Evolutionary conservation across 2,329 filamentous ascomycete species (phyloP), one percentile per base, ranked within the genome.

Genomic region (Clonostachys rhizophaga): DNA sequence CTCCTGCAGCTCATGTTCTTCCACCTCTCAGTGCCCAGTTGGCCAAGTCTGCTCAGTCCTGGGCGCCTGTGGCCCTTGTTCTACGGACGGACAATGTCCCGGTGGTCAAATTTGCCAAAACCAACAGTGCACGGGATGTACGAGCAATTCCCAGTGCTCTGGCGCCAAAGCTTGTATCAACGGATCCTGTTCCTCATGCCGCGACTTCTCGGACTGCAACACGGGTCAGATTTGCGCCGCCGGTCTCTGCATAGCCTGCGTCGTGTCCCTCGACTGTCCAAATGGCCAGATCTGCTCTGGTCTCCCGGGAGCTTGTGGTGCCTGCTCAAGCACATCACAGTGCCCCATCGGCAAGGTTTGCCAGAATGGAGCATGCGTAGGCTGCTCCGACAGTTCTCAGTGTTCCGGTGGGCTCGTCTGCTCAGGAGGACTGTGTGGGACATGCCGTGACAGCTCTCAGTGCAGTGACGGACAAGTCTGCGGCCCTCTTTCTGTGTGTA

Each of bases 281-380:
- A 33, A 33, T 2, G 51, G 51, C 18, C 36, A 46, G 43, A 48
- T 50, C 8, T 53, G 51, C 42, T 43, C n/a, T 8, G 52, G 52
- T 34, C 7, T 16, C 6, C 33, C 43, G 8, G 52, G 50, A 9
- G 33, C 34, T 11, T 54, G 52, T 34, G 40, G 43, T 12, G 34
- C 45, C n/a, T 54, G 52, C 34, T 16, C 50, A 2, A 11, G 42
- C 5, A 42, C 51, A 11, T 44, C 42, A 35, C 44, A 49, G 35
- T 17, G 43, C 11, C 46, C 42, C 40, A 12, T 42, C 7, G 50
- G 50, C 2, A 47, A 52, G 33, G 47, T 52, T 40, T 53, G 51
- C 33, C 14, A 45, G 33, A 13, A 16, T 16, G 45, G 40, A 6
- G 37, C 20, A 6, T 47, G 45, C 33, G 16, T 20, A 9, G 40